A percentile compares a stretch with the other conserved stretches of the same genome.
phyloP scores from a whole-genome alignment of 768 basidiomycete genomes.

The Boletus tomentosulus region DNA sequence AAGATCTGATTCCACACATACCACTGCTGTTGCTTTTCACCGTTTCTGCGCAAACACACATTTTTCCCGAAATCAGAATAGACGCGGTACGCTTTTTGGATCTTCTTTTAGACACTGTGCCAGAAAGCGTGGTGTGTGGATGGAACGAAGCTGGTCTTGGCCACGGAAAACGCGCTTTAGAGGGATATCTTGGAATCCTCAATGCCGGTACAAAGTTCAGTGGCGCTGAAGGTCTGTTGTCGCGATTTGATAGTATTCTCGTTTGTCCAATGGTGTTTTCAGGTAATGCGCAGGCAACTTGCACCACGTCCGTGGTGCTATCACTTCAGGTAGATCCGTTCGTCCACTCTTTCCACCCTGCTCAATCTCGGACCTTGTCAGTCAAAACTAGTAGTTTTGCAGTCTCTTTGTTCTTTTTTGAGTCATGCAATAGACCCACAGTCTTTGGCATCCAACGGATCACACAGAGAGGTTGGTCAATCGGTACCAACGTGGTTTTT shows the following conservation, averaged over 20 bases:
- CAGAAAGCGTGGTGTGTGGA: conserved; percentile 59
- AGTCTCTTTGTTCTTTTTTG: conserved; percentile 69
- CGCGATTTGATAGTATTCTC: not conserved
- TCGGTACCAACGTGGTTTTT: conserved; percentile 58
- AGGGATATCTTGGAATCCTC: conserved; percentile 79
- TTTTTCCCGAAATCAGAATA: conserved; percentile 91
- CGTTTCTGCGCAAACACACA: conserved; percentile 88
- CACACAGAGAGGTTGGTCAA: conserved; percentile 7
- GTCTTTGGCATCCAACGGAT: conserved; percentile 15
- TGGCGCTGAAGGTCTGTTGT: conserved; percentile 46
- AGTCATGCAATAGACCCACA: conserved; percentile 37
- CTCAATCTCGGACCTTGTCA: conserved; percentile 26
- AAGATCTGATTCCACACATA: conserved; percentile 69
- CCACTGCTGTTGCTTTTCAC: conserved; percentile 77
- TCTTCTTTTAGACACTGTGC: conserved; percentile 66
- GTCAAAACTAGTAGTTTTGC: conserved; percentile 78
- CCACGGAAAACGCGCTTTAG: conserved; percentile 63
- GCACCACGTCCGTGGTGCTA: conserved; percentile 61
- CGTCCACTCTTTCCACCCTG: not conserved
- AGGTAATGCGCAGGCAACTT: conserved; percentile 43
- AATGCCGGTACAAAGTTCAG: conserved; percentile 63
- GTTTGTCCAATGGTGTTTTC: not conserved
- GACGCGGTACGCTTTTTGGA: conserved; percentile 83
- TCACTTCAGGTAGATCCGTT: conserved; percentile 49
- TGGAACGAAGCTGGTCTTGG: conserved; percentile 55